Evolutionary conservation across 495 filamentous ascomycete genomes (phyloP), one percentile per base, ranked within the genome.

Genomic region (Podospora australis): DNA sequence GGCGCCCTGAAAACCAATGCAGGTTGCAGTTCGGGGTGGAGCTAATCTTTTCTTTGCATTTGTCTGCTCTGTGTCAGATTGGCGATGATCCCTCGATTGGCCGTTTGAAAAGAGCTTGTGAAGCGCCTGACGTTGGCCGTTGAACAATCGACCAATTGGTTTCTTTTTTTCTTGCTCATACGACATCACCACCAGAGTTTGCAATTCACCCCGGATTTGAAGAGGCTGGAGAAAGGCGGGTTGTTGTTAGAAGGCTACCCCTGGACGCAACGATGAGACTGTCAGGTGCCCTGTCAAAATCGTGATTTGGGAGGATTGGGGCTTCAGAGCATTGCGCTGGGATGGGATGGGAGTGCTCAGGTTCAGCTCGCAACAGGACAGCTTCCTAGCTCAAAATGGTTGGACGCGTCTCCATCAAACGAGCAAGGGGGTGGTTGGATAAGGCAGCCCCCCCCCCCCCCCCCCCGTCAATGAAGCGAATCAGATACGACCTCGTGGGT

Each of bases 291-390:
- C 34, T 8, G 34, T n/a, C 34, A 36, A 16, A 36, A 11, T 17
- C 50, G 30, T n/a, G 34, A 4, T 38, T 4, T 7, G 10, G 39
- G 9, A 14, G 39, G 39, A n/a, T n/a, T n/a, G n/a, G n/a, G n/a
- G n/a, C n/a, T 8, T 14, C 2, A 28, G 51, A 21, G 46, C 39
- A 41, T 6, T 22, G 20, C 6, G 26, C 29, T 60, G n/a, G n/a
- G n/a, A n/a, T n/a, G n/a, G n/a, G n/a, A n/a, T n/a, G n/a, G n/a
- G n/a, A n/a, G n/a, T n/a, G n/a, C n/a, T n/a, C n/a, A n/a, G n/a
- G n/a, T 62, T 64, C 62, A 64, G 62, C 62, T 64, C 44, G 20
- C 49, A 26, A 59, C 50, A 44, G 39, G 48, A 47, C 43, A 56
- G 56, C 50, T 55, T 44, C 38, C 60, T 55, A 58, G 55, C 57